A percentile compares a stretch with the other conserved stretches of the same genome.
Evolutionary conservation across 208 protist species (phyloP).

Genomic region (Crithidia acanthocephali): DNA sequence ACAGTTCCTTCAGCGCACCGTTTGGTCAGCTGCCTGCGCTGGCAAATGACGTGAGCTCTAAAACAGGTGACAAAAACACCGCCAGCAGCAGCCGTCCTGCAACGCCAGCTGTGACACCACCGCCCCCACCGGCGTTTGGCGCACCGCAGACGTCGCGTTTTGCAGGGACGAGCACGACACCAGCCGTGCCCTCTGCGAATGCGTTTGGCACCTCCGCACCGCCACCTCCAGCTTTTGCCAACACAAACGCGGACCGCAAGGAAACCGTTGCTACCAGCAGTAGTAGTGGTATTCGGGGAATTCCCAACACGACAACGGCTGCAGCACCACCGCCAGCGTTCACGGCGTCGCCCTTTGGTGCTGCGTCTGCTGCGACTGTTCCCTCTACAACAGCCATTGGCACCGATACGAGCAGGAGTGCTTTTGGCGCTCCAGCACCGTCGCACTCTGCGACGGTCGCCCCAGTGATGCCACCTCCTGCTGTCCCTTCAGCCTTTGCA

Average conservation of each 20-base stretch:
- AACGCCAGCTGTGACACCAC: background rate
- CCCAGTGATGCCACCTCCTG: slow-evolving; percentile 1
- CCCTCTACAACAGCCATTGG: background rate
- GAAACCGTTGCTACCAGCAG: too few species aligned
- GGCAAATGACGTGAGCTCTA: too few species aligned
- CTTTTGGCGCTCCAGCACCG: background rate
- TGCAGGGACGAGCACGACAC: too few species aligned
- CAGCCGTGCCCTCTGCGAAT: too few species aligned
- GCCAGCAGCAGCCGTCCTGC: background rate
- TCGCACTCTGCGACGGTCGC: background rate
- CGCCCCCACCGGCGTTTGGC: too few species aligned
- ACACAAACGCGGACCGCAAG: too few species aligned
- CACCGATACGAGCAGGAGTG: background rate
- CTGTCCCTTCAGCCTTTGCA: background rate
- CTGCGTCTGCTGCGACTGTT: background rate
- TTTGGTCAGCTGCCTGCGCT: background rate
- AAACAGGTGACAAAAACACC: too few species aligned
- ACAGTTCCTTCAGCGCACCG: slow-evolving; percentile 5
- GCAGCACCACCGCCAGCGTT: too few species aligned
- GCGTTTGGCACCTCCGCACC: too few species aligned
- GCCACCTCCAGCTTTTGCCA: background rate
- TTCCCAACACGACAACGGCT: too few species aligned
- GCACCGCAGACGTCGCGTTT: too few species aligned
- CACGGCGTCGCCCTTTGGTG: background rate
- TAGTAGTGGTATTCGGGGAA: too few species aligned